Evolutionary conservation across 148 eudicot genomes (phyloP), one percentile per base, ranked within the genome.

Genomic region (Rhododendron vialii): DNA sequence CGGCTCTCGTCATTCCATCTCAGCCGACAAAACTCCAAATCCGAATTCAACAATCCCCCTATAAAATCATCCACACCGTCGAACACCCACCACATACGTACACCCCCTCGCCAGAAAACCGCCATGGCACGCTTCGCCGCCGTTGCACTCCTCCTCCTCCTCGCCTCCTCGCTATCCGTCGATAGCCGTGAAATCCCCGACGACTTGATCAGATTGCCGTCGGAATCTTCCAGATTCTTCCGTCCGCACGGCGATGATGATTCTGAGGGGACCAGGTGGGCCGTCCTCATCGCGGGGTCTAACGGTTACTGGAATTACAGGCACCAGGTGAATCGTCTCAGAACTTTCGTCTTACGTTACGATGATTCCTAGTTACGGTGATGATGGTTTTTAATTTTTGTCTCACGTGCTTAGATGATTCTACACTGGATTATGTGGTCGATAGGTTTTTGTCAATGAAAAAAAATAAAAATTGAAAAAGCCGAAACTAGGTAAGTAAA

Each of bases 251-350:
- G 17, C 17, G 86, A 43, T 74, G 86, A 20, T 1, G 91, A 63
- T 0, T 93, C 89, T 41, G 94, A 91, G 0, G 99, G 95, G 83
- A 97, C 98, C 5, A 92, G 92, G 84, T 97, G 99, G 99, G 99
- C 98, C 2, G 91, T 97, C 53, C 89, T 97, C 11, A 85, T 97
- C 63, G 99, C 99, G 28, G 99, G 99, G 20, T 97, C 99, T 30
- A 91, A 86, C 65, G 99, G 95, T 0, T 97, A 94, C 89, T 95
- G 98, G 98, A 97, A 97, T 89, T 97, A 97, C 83, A 84, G 99
- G 61, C 99, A 97, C 85, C 99, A 97, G 99, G 99, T 97, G 45
- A 84, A 51, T 51, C 55, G 13, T 48, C 51, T 48, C 55, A 0
- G 3, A 12, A 51, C 55, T 13, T 50, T 51, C 55, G 17, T 13